These are phyloP conservation scores for Kuraishia hungarica DNA, from an alignment of 805 yeast genomes.

Conservation along the genomic window DNA sequence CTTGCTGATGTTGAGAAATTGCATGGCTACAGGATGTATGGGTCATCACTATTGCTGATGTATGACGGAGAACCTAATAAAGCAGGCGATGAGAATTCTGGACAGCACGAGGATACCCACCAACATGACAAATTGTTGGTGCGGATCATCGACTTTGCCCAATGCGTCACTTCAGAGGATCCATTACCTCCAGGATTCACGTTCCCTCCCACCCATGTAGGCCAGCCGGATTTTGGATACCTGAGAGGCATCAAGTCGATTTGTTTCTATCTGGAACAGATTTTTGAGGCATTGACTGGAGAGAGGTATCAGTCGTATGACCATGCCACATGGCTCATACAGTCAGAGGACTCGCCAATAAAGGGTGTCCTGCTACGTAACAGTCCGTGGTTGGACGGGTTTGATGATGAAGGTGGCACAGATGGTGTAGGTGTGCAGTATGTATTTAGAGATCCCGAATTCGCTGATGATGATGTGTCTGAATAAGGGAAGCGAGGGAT, in stretches of 20 bases:
- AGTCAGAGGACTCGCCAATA: not conserved
- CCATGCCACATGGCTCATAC: not conserved
- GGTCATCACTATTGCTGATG: constrained; percentile 81
- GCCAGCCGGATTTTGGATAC: constrained; percentile 72
- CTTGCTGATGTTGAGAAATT: constrained; percentile 44
- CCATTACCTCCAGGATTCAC: constrained; percentile 32
- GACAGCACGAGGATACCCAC: constrained; percentile 6
- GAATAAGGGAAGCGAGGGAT: not conserved
- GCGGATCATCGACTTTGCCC: constrained; percentile 94
- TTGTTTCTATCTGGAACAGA: constrained; percentile 50
- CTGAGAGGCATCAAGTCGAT: constrained; percentile 74
- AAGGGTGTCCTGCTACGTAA: not conserved
- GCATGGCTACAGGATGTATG: constrained; percentile 80
- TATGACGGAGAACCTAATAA: constrained; percentile 45
- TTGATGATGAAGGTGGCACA: not conserved
- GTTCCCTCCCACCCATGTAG: constrained; percentile 66
- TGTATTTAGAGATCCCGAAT: not conserved
- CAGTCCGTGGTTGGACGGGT: constrained; percentile 2
- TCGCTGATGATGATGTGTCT: not conserved
- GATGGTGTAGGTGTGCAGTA: not conserved
- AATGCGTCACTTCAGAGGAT: constrained; percentile 67
- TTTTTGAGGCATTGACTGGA: constrained; percentile 46
- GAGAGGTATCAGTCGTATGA: not conserved
- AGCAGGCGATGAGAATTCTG: constrained; percentile 5
- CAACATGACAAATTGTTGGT: constrained; percentile 27